Evolutionary conservation across 306 rosid species (phyloP).

Genomic region (Prunus mongolica): DNA sequence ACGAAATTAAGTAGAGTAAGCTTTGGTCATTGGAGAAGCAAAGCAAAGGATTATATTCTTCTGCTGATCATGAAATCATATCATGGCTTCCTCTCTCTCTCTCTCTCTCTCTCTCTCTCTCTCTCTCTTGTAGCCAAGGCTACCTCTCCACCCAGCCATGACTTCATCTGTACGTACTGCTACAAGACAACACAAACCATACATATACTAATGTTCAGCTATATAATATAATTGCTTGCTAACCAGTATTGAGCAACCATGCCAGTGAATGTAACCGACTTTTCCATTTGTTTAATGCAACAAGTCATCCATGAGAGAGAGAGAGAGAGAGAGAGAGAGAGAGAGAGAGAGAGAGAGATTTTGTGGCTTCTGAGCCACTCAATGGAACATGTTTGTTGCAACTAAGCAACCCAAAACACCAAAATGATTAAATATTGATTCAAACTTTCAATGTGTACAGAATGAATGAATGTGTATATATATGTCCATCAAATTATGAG

Average conservation of each 20-base stretch:
- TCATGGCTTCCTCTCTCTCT: neutral
- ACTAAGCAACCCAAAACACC: constrained; percentile 20
- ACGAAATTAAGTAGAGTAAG: neutral
- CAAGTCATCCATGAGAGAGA: constrained; percentile 15
- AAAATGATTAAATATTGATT: neutral
- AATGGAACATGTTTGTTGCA: constrained; percentile 27
- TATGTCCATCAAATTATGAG: neutral
- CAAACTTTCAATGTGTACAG: too few relatives aligned
- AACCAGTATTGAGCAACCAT: neutral
- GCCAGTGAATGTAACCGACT: neutral
- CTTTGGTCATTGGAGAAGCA: neutral
- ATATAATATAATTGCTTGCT: neutral
- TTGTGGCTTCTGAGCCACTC: constrained; percentile 39
- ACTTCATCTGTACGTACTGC: neutral
- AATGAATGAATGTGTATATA: too few relatives aligned
- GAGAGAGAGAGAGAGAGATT: constrained; percentile 10
- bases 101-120: neutral
- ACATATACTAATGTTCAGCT: neutral
- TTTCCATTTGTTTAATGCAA: neutral
- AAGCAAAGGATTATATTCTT: neutral
- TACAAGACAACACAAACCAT: neutral
- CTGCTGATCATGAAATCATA: neutral
- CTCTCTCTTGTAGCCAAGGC: neutral
- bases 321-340: constrained; percentile 4
- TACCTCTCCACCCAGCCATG: neutral